Evolutionary conservation across 2,329 filamentous ascomycete genomes (phyloP), one percentile per base, ranked within the genome.

Genomic region (Microcyclosporella mali): DNA sequence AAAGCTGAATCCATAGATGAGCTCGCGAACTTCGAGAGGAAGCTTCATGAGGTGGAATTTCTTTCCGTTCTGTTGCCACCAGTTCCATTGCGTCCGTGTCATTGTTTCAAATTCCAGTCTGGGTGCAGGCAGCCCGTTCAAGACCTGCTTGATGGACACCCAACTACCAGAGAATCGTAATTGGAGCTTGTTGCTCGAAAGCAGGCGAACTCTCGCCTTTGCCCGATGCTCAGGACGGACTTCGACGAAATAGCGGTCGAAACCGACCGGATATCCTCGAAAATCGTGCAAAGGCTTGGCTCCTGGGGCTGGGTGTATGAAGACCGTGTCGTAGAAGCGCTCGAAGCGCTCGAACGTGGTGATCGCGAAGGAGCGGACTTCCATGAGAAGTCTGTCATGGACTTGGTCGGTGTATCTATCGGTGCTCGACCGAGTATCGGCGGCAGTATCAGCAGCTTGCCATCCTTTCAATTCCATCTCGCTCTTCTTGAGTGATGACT

Each of bases 21-120:
- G 6, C 3, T 55, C 43, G 7, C 58, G 52, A 11, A 60, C 36
- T 32, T 60, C 58, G 2, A 32, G 27, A 4, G 58, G 56, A n/a
- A 60, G 37, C 0, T 47, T 25, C 3, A 53, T 17, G 11, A 59
- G 33, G 6, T 11, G 28, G 37, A 50, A 50, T 3, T 18, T 34
- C 30, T 47, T 47, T 1, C 29, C 16, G 18, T 46, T 43, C 12
- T 32, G 11, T 14, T 6, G 37, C 40, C 45, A 51, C 36, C 43
- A 43, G 8, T 35, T 19, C 49, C 49, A 51, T 32, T 51, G 49
- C 3, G n/a, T n/a, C 32, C 36, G 3, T 43, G n/a, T 30, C 18
- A 39, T 4, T 33, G 29, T 4, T 4, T 25, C 4, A 7, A 2
- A 19, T 43, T 43, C 3, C 31, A 14, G 7, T 8, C 17, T 29